These are phyloP conservation scores for Saururus chinensis DNA, from an alignment of 164 flowering plant species.

Conservation along the genomic window DNA sequence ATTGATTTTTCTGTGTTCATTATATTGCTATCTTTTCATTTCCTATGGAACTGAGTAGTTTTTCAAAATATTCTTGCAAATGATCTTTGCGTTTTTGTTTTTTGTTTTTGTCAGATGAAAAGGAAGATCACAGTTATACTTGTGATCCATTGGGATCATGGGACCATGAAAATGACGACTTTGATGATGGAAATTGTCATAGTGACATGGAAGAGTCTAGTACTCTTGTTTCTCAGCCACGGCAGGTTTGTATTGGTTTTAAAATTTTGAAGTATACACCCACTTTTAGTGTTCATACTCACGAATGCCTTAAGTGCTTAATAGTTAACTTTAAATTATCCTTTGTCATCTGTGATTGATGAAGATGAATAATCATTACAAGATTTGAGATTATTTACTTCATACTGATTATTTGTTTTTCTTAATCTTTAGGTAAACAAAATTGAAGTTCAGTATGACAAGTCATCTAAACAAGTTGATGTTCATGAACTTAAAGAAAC, in stretches of 20 bases:
- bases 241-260: slow-evolving; percentile 42
- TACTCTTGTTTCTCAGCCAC: slow-evolving; percentile 73
- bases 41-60: background rate
- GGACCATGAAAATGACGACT: slow-evolving; percentile 42
- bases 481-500: slow-evolving; percentile 83
- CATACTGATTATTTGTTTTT: background rate
- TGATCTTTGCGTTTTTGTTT: background rate
- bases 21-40: background rate
- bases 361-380: background rate
- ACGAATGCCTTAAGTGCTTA: too few species aligned
- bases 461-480: slow-evolving; percentile 86
- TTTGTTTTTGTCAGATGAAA: slow-evolving; percentile 27
- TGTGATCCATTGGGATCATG: slow-evolving; percentile 41
- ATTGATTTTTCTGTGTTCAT: too few species aligned
- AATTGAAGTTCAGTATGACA: slow-evolving; percentile 85
- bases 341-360: background rate
- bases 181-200: slow-evolving; percentile 43
- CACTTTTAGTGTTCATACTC: too few species aligned
- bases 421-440: slow-evolving; percentile 50
- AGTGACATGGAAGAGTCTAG: slow-evolving; percentile 55
- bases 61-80: background rate
- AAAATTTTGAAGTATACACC: too few species aligned
- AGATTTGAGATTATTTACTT: too few species aligned
- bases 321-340: background rate
- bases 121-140: slow-evolving; percentile 28